A percentile compares a stretch with the other conserved stretches of the same genome.
These are phyloP conservation scores for Austroboletus eburneus DNA, from an alignment of 768 basidiomycete species.

Conservation along the genomic window DNA sequence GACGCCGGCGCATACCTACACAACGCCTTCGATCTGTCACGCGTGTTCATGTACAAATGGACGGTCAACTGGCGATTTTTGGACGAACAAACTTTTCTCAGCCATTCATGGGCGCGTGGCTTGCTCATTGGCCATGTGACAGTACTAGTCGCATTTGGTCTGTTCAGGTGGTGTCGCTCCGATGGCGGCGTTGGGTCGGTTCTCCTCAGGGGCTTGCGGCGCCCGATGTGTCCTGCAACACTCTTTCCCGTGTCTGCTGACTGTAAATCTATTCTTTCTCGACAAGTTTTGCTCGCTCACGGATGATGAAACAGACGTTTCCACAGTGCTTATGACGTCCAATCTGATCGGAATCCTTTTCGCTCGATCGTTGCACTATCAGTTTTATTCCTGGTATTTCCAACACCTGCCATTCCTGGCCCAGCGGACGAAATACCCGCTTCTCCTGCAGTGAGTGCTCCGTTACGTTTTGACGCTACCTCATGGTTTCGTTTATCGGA, in stretches of 20 bases:
- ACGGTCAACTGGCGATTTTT: conserved; percentile 97
- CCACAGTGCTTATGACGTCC: conserved; percentile 81
- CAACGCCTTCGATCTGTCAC: conserved; percentile 81
- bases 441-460: conserved; percentile 52
- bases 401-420: conserved; percentile 82
- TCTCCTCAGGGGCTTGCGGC: conserved; percentile 48
- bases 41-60: conserved; percentile 92
- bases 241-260: conserved; percentile 49
- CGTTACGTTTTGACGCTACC: neutral
- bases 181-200: conserved; percentile 66
- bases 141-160: conserved; percentile 60
- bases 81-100: conserved; percentile 71
- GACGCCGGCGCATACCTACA: conserved; percentile 62
- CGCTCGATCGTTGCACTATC: conserved; percentile 94
- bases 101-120: conserved; percentile 50
- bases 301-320: conserved; percentile 56
- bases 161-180: conserved; percentile 68
- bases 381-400: conserved; percentile 98
- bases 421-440: conserved; percentile 68
- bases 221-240: conserved; percentile 49
- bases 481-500: conserved; percentile 2
- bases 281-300: conserved; percentile 12
- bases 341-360: conserved; percentile 91
- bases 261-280: conserved; percentile 39
- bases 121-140: conserved; percentile 66